Percentiles rank a stretch among this genome's conserved stretches.
Evolutionary conservation across 75 land plant species (phyloP).

Genomic region (Picea glauca): DNA sequence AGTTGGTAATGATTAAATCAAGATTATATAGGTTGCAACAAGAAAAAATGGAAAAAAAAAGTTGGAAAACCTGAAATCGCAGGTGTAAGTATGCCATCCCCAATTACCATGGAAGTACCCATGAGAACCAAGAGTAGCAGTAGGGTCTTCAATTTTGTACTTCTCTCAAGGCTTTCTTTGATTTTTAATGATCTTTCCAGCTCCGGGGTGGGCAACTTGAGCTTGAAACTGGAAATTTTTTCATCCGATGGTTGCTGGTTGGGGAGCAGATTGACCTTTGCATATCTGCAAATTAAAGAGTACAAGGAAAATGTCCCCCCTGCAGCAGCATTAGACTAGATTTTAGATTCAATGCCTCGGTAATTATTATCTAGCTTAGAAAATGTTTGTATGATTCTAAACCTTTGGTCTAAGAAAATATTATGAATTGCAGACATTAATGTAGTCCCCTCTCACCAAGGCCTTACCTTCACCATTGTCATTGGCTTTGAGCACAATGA

Average conservation of each 20-base stretch:
- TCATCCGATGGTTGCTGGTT: constrained; percentile 80
- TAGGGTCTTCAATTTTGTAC: constrained; percentile 50
- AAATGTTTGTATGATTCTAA: neutral
- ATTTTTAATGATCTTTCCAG: constrained; percentile 69
- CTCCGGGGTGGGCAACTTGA: constrained; percentile 73
- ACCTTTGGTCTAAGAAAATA: neutral
- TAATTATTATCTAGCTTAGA: neutral
- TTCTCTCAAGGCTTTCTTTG: constrained; percentile 64
- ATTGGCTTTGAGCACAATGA: constrained; percentile 93
- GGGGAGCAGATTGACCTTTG: constrained; percentile 77
- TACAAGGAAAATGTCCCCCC: constrained; percentile 95
- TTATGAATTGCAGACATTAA: neutral
- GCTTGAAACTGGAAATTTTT: constrained; percentile 70
- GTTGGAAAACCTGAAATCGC: constrained; percentile 74
- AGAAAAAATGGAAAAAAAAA: neutral
- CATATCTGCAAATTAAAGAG: constrained; percentile 82
- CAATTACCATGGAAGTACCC: constrained; percentile 86
- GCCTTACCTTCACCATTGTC: constrained; percentile 90
- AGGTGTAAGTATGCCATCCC: constrained; percentile 92
- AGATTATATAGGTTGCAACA: neutral
- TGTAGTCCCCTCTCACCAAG: neutral
- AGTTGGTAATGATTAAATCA: neutral
- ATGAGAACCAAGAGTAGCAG: constrained; percentile 66
- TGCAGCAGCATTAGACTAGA: constrained; percentile 17
- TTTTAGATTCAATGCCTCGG: neutral